phyloP scores from a whole-genome alignment of 805 yeast species.

The Kodamaea lidongshanica region DNA sequence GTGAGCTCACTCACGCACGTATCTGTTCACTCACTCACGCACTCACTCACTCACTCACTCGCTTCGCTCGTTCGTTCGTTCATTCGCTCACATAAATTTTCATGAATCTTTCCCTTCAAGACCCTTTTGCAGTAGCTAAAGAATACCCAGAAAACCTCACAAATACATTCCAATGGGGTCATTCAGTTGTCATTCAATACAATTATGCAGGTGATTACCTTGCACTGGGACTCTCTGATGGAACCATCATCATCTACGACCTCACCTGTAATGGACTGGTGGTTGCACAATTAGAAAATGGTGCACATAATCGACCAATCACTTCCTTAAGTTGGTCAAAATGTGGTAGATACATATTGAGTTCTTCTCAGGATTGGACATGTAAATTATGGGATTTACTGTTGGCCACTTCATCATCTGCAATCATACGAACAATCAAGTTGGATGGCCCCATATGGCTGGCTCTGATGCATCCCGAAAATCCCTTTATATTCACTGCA shows the following conservation, averaged over 20 bases:
- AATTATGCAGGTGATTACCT: slow-evolving; percentile 76
- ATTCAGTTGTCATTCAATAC: slow-evolving; percentile 60
- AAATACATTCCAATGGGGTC: slow-evolving; percentile 60
- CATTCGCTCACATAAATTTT: no score
- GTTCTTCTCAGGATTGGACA: slow-evolving; percentile 78
- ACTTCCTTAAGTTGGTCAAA: slow-evolving; percentile 72
- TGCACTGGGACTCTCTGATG: slow-evolving; percentile 74
- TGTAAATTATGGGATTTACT: slow-evolving; percentile 74
- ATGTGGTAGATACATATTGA: slow-evolving; percentile 62
- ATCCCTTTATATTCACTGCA: slow-evolving; percentile 47
- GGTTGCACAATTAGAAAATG: slow-evolving; percentile 43
- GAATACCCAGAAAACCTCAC: slow-evolving; percentile 86
- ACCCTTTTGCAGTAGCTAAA: slow-evolving; percentile 85
- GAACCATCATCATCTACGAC: slow-evolving; percentile 68
- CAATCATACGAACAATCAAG: slow-evolving; percentile 38
- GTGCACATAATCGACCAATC: slow-evolving; percentile 64
- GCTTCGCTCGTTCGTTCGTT: no score
- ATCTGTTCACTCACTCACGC: no score
- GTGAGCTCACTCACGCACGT: no score
- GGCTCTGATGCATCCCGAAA: slow-evolving; percentile 49
- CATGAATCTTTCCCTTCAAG: slow-evolving; percentile 79
- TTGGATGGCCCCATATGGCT: slow-evolving; percentile 75
- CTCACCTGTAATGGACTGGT: slow-evolving; percentile 56
- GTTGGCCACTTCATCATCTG: slow-evolving; percentile 17
- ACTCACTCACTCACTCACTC: no score